Base-by-base conservation (phyloP, 495 filamentous ascomycete species). In the Penicillium steckii region DNA sequence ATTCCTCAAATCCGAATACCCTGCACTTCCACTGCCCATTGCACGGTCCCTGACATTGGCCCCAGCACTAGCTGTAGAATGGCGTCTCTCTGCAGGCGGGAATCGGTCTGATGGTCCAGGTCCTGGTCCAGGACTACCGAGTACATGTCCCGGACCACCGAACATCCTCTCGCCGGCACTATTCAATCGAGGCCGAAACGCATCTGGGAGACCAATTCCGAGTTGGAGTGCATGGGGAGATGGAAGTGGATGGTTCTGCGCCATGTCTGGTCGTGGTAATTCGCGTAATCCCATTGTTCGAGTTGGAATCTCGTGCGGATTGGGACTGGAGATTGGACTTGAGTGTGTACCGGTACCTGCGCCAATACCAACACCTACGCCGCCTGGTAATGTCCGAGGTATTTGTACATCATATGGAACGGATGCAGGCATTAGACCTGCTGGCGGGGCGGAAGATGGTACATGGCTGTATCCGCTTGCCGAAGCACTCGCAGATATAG, bases 171-270 rank as follows among this genome's bases (percentile, higher is more conserved):
- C 60, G 13, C 48, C 51, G 13, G 56, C 51, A 37, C 51, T 60
- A 27, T 46, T 60, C 18, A 66, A 53, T 21, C 69, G 56, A 19
- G 61, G 50, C 19, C 21, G 38, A 15, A 74, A 63, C 0, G 56
- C 43, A 15, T 70, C 65, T 29, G 61, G 59, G 3, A 66, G 68
- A 3, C 69, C 67, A 9, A 70, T 67, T 1, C 69, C 67, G 6
- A 69, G 46, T 43, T 74, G 67, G 12, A 74, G 46, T 1, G 61
- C 49, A 30, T 62, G 67, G 8, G 69, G 68, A 3, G 68, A 66
- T 29, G 71, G 69, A 13, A 72, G 41, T 8, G 68, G 65, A 32
- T 10, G 10, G 8, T 32, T n/a, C 8, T 70, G 65, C 19, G 59
- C 52, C 52, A 69, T 59, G 21, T 69, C 71, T 24, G 58, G 41